A percentile compares a stretch with the other conserved stretches of the same genome.
These are phyloP conservation scores for Chaetomium cochliodes DNA, from an alignment of 495 filamentous ascomycete genomes.

Conservation along the genomic window DNA sequence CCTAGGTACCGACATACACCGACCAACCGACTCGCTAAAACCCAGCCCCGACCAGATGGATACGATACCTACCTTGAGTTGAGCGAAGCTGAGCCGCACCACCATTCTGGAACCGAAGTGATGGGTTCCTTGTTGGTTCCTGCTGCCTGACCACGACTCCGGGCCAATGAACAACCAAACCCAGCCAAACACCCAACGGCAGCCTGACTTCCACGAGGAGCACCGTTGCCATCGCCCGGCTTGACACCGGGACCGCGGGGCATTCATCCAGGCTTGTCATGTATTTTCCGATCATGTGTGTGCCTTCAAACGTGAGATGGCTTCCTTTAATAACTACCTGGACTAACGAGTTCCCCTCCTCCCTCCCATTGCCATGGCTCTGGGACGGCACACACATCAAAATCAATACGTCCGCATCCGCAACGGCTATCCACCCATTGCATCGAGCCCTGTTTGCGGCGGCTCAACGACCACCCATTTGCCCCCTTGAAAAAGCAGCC, in stretches of 20 bases:
- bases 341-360: neutral
- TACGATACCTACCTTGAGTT: constrained; percentile 11
- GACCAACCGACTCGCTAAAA: neutral
- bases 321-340: neutral
- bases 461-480: neutral
- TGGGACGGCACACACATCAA: neutral
- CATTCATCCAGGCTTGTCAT: too few species aligned
- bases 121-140: constrained; percentile 5
- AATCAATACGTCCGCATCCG: neutral
- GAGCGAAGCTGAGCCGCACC: constrained; percentile 17
- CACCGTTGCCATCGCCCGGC: neutral
- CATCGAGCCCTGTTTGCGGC: neutral
- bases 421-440: neutral
- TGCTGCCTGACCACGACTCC: constrained; percentile 4
- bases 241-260: neutral
- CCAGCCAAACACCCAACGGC: neutral
- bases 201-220: neutral
- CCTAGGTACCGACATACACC: too few species aligned
- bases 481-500: neutral
- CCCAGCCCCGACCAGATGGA: constrained; percentile 5
- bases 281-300: too few species aligned
- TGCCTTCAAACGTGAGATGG: neutral
- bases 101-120: constrained; percentile 1
- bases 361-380: neutral
- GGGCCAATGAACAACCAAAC: neutral